Percentiles rank a stretch among this genome's conserved stretches.
These are phyloP conservation scores for Raphanus hybrid DNA, from an alignment of 441 rosid genomes.

Conservation along the genomic window DNA sequence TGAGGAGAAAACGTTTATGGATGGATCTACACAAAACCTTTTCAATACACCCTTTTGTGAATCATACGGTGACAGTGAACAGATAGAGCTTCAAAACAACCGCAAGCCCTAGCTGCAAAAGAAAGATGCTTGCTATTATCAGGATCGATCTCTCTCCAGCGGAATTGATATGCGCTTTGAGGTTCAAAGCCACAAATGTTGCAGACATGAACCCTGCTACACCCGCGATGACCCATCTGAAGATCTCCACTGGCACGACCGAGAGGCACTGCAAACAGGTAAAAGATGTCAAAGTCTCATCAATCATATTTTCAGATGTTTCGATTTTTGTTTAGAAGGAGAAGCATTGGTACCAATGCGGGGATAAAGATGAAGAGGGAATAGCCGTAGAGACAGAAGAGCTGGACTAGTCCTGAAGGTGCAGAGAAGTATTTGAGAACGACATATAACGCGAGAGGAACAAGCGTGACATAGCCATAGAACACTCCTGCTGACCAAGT, in stretches of 20 bases:
- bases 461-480: constrained; percentile 77
- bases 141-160: constrained; percentile 96
- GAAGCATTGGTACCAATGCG: constrained; percentile 66
- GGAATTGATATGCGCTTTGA: constrained; percentile 84
- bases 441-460: constrained; percentile 74
- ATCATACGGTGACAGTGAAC: constrained; percentile 81
- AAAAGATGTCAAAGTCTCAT: constrained; percentile 20
- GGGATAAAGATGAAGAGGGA: constrained; percentile 89
- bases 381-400: constrained; percentile 65
- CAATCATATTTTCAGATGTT: constrained; percentile 10
- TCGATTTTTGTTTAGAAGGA: background rate
- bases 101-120: constrained; percentile 89
- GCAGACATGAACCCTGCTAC: constrained; percentile 99
- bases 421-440: constrained; percentile 94
- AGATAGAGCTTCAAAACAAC: constrained; percentile 85
- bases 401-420: constrained; percentile 74
- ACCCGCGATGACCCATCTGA: constrained; percentile 96
- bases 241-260: constrained; percentile 82
- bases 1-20: background rate
- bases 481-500: constrained; percentile 95
- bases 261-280: constrained; percentile 85
- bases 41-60: background rate
- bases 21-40: too few relatives aligned
- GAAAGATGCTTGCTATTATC: constrained; percentile 87
- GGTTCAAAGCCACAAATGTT: constrained; percentile 87